A percentile compares a stretch with the other conserved stretches of the same genome.
phyloP scores from a whole-genome alignment of 139 green algal species.

The Volvox africanus region DNA sequence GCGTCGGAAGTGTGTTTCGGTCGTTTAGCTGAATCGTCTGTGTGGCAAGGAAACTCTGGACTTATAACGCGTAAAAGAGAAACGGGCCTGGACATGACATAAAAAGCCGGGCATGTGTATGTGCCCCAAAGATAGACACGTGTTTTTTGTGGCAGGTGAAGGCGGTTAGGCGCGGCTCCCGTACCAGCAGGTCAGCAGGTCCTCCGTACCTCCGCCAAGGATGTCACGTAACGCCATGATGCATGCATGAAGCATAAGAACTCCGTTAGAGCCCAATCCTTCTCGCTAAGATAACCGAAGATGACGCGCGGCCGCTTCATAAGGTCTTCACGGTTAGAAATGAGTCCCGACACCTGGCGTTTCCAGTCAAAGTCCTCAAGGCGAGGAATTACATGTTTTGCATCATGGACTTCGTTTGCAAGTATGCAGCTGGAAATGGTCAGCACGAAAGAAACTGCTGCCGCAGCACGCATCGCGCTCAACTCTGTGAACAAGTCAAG shows the following conservation, averaged over 20 bases:
- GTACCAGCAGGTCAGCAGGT: neutral
- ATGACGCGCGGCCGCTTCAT: neutral
- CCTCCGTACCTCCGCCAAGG: neutral
- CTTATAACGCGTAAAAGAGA: no score
- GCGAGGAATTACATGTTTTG: neutral
- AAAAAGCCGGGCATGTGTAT: neutral
- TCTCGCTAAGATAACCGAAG: conserved; percentile 16
- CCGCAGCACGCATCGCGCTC: no score
- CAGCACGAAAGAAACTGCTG: no score
- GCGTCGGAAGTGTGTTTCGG: no score
- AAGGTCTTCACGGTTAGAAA: conserved; percentile 20
- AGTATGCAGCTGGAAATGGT: no score
- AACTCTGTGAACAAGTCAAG: no score
- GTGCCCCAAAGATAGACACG: neutral
- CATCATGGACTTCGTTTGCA: neutral
- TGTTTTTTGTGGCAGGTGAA: neutral
- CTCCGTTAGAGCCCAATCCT: conserved; percentile 39
- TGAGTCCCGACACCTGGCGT: neutral
- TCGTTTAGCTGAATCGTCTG: no score
- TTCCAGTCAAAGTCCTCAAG: neutral
- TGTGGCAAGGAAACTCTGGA: no score
- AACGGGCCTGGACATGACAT: no score
- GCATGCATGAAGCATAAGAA: conserved; percentile 36
- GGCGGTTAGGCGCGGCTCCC: neutral
- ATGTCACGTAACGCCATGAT: conserved; percentile 29